Evolutionary conservation across 2,329 filamentous ascomycete genomes (phyloP).

Genomic region (Periconia macrospinosa): DNA sequence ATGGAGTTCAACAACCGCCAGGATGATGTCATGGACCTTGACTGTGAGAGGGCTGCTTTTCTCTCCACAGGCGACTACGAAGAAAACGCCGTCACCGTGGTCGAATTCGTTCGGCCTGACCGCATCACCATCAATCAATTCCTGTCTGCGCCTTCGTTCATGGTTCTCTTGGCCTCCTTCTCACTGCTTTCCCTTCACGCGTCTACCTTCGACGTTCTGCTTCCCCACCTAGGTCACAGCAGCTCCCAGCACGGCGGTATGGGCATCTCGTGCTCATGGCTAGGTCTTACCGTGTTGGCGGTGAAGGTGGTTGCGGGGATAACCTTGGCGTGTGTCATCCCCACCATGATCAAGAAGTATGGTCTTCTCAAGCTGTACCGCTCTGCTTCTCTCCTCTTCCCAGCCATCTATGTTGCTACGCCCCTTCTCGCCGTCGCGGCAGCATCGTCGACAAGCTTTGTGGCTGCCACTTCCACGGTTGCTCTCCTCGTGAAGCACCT

Average conservation of each 20-base stretch:
- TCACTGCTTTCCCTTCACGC: conserved; percentile 60
- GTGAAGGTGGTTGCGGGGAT: conserved; percentile 46
- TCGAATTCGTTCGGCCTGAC: conserved; percentile 42
- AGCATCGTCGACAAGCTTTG: conserved; percentile 34
- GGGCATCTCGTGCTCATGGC: conserved; percentile 50
- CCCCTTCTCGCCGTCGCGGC: conserved; percentile 44
- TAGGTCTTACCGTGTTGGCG: conserved; percentile 46
- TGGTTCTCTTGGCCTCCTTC: conserved; percentile 52
- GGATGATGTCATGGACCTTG: conserved; percentile 28
- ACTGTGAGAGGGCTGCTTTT: conserved; percentile 53
- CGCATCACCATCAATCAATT: conserved; percentile 50
- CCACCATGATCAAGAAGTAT: conserved; percentile 39
- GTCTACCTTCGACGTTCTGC: conserved; percentile 54
- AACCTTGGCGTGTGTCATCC: conserved; percentile 42
- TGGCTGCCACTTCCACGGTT: conserved; percentile 41
- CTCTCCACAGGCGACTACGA: conserved; percentile 41
- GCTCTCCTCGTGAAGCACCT: conserved; percentile 49
- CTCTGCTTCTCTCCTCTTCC: conserved; percentile 43
- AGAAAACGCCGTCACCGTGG: conserved; percentile 37
- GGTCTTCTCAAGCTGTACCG: conserved; percentile 50
- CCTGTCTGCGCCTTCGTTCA: conserved; percentile 49
- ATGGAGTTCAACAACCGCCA: conserved; percentile 21
- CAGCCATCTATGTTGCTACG: conserved; percentile 44
- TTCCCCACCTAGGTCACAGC: conserved; percentile 52
- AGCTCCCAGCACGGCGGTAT: conserved; percentile 49